Percentiles rank a stretch among this genome's conserved stretches.
Conservation (phyloP, 441 rosid species). For the Gossypium schwendimanii region DNA sequence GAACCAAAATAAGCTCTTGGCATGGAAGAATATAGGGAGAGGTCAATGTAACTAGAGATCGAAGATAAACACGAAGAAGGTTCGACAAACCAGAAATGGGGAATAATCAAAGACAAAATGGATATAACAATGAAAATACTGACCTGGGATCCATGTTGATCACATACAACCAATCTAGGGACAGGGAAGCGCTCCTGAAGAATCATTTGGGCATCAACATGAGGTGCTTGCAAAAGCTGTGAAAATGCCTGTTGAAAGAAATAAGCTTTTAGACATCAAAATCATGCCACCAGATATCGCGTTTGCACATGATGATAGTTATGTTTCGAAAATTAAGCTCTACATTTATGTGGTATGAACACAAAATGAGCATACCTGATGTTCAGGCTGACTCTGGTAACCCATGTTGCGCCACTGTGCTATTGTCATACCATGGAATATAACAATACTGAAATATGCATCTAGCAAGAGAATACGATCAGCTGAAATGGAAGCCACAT, state of each 20-base stretch:
- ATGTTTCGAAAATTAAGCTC: not conserved
- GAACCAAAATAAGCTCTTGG: constrained; percentile 9
- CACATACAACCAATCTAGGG: constrained; percentile 92
- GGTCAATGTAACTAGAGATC: not conserved
- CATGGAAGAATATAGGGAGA: not conserved
- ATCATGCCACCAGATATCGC: not conserved
- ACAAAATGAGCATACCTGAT: constrained; percentile 36
- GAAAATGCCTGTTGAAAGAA: constrained; percentile 72
- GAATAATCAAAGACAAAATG: not conserved
- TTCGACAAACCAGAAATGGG: not conserved
- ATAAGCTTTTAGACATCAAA: not conserved
- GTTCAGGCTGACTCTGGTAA: constrained; percentile 89
- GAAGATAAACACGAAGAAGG: not conserved
- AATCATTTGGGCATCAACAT: constrained; percentile 63
- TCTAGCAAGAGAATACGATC: constrained; percentile 87
- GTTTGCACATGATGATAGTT: not conserved
- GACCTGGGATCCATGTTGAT: constrained; percentile 99
- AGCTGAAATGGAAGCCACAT: constrained; percentile 94
- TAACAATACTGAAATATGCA: constrained; percentile 88
- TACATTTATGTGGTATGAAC: not conserved
- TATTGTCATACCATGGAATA: constrained; percentile 99
- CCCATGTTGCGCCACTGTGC: constrained; percentile 99
- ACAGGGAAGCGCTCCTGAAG: constrained; percentile 87
- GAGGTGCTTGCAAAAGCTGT: constrained; percentile 78
- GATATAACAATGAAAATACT: constrained; percentile 8